Evolutionary conservation across 192 early-diverging fungal species (phyloP).

Genomic region (Cladochytrium replicatum): DNA sequence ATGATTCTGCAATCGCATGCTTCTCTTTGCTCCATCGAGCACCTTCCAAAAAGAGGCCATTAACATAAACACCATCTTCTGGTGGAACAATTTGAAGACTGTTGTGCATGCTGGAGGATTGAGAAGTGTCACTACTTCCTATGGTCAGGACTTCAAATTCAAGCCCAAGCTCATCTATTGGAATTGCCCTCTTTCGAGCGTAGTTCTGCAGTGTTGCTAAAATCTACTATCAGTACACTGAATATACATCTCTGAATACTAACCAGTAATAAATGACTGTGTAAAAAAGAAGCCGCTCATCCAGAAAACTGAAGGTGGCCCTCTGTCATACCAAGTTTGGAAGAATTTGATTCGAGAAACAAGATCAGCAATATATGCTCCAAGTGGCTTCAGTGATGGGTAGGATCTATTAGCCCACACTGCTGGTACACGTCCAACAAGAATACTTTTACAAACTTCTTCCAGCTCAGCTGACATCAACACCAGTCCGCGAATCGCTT

Average conservation of each 20-base stretch:
- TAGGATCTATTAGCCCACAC: constrained; percentile 56
- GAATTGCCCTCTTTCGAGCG: constrained; percentile 46
- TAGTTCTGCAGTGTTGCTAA: constrained; percentile 51
- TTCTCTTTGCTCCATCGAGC: constrained; percentile 41
- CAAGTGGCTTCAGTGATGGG: constrained; percentile 52
- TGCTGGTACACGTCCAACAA: constrained; percentile 40
- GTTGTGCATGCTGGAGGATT: background rate
- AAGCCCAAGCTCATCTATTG: constrained; percentile 50
- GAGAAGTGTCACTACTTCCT: constrained; percentile 5
- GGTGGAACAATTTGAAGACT: constrained; percentile 9
- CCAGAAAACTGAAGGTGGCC: constrained; percentile 48
- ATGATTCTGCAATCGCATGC: constrained; percentile 38
- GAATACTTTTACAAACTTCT: constrained; percentile 50
- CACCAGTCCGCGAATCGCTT: constrained; percentile 52
- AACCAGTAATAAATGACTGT: constrained; percentile 59
- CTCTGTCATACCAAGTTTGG: constrained; percentile 44
- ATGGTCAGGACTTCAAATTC: constrained; percentile 39
- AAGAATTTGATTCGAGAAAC: constrained; percentile 46
- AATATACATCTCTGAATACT: background rate
- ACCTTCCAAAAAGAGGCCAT: constrained; percentile 46
- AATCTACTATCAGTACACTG: background rate
- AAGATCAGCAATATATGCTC: constrained; percentile 44
- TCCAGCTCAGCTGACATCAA: constrained; percentile 55
- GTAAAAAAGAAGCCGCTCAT: constrained; percentile 61
- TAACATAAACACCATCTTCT: constrained; percentile 43